These are phyloP conservation scores for Boletellus emodensis DNA, from an alignment of 768 basidiomycete species.

Conservation along the genomic window DNA sequence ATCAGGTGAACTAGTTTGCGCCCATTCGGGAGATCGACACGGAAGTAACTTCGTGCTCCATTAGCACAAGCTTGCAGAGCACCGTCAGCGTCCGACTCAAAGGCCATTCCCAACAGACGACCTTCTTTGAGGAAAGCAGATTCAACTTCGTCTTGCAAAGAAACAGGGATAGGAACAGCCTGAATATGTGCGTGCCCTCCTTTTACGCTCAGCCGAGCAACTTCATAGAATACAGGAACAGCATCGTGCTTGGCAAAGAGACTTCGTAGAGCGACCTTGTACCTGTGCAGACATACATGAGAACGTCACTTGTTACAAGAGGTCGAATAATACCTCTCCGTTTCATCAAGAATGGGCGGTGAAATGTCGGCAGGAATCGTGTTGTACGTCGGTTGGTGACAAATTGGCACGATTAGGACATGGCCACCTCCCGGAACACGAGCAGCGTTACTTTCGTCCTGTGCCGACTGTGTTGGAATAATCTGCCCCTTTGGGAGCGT, in stretches of 20 bases:
- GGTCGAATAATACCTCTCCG: constrained; percentile 53
- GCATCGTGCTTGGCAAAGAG: constrained; percentile 70
- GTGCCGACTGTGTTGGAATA: constrained; percentile 66
- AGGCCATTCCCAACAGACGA: constrained; percentile 59
- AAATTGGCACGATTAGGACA: constrained; percentile 88
- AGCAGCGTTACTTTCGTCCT: constrained; percentile 35
- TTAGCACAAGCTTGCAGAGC: constrained; percentile 51
- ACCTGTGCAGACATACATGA: constrained; percentile 40
- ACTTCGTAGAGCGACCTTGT: constrained; percentile 69
- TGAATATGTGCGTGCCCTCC: constrained; percentile 97
- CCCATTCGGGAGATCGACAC: constrained; percentile 86
- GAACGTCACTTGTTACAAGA: neutral
- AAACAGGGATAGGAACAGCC: constrained; percentile 70
- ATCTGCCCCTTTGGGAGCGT: constrained; percentile 97
- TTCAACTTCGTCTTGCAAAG: constrained; percentile 60
- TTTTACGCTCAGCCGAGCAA: constrained; percentile 75
- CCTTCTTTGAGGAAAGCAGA: constrained; percentile 72
- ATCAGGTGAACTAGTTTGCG: constrained; percentile 83
- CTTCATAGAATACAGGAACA: constrained; percentile 79
- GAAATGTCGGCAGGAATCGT: constrained; percentile 79
- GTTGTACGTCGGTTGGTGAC: constrained; percentile 85
- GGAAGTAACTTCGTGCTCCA: constrained; percentile 74
- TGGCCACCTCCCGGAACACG: constrained; percentile 93
- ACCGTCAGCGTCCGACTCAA: constrained; percentile 65
- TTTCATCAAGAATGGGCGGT: constrained; percentile 73